These are phyloP conservation scores for Filosporella fistucella DNA, from an alignment of 495 filamentous ascomycete genomes.

Conservation along the genomic window DNA sequence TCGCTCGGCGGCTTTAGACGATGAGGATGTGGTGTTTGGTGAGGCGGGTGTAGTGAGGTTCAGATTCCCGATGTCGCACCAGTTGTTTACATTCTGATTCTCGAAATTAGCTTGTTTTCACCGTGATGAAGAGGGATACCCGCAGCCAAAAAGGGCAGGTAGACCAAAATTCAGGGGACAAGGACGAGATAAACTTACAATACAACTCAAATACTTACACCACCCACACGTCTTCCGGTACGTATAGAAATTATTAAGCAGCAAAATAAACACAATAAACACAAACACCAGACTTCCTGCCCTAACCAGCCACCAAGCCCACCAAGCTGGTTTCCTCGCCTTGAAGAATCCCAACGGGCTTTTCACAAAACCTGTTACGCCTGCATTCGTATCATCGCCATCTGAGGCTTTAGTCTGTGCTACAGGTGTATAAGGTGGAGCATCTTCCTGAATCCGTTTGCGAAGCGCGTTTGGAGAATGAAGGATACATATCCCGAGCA, in stretches of 20 bases:
- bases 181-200: conserved; percentile 76
- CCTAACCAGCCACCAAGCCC: conserved; percentile 93
- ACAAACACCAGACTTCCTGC: conserved; percentile 74
- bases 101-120: conserved; percentile 24
- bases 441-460: conserved; percentile 66
- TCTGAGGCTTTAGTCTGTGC: conserved; percentile 32
- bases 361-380: conserved; percentile 55
- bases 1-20: too few species aligned
- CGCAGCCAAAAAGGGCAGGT: too few species aligned
- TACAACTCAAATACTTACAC: conserved; percentile 92
- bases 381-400: conserved; percentile 32
- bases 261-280: conserved; percentile 74
- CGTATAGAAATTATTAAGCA: conserved; percentile 87
- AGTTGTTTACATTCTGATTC: conserved; percentile 71
- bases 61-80: conserved; percentile 68
- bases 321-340: conserved; percentile 88
- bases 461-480: conserved; percentile 81
- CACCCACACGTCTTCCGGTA: conserved; percentile 71
- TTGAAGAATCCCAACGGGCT: conserved; percentile 82
- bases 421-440: conserved; percentile 60
- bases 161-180: not conserved
- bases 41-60: conserved; percentile 16
- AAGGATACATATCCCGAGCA: conserved; percentile 78
- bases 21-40: not conserved
- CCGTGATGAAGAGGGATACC: not conserved